Evolutionary conservation across 2,329 filamentous ascomycete species (phyloP), one percentile per base, ranked within the genome.

Genomic region (Penicillium sp.): DNA sequence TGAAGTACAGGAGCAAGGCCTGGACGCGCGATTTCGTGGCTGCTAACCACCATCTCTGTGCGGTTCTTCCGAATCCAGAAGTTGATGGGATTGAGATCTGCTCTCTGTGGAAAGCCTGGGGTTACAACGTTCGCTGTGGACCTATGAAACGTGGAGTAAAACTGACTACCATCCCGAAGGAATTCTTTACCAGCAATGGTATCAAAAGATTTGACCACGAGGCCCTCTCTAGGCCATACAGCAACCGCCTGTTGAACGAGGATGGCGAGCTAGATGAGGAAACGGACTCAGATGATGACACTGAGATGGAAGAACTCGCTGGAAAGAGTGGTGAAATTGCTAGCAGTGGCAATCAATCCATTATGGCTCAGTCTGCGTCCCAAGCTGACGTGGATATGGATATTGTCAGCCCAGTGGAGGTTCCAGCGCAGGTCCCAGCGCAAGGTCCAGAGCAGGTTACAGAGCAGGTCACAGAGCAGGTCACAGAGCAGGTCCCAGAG

Each of bases 31-130:
- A 56, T 27, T 4, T 56, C 12, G 40, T 56, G 8, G 42, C 54
- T 4, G 13, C n/a, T 29, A 19, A 31, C 13, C 54, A 56, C 19
- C 47, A 56, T 19, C 29, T 45, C n/a, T 56, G 48, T 12, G 54
- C 47, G 0, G 31, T 56, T 19, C 15, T 55, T 12, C 52, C 52
- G 8, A 31, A n/a, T 6, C 52, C 41, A 3, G 25, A 12, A 4
- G 4, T 7, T 8, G 12, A 42, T 12, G 45, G 40, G 3, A 40
- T 42, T 25, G 37, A 43, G 21, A 27, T 33, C 17, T 25, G 29
- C 21, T 15, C 15, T 17, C 15, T 52, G 29, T 52, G 40, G 40
- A 19, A 2, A 6, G 19, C 19, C 6, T 31, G 15, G 19, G 49
- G 49, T 4, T 51, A 51, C 19, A 51, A 51, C 1, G 49, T n/a